A percentile compares a stretch with the other conserved stretches of the same genome.
Conservation (phyloP, 1,139 yeast genomes). For the Arxiozyma heterogenica region DNA sequence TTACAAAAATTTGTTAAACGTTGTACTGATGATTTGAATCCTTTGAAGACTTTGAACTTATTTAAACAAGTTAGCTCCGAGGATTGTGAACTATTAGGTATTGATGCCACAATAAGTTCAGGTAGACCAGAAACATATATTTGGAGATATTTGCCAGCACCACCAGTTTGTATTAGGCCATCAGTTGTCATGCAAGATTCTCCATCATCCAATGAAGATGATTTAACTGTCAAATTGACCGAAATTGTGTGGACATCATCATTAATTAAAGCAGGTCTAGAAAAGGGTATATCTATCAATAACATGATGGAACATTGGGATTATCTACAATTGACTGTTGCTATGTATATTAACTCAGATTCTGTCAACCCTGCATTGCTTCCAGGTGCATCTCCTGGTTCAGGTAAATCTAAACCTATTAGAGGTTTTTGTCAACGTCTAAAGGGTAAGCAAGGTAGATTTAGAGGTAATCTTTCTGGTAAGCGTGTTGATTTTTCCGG, state of each 20-base stretch:
- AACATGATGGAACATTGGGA: slow-evolving; percentile 99
- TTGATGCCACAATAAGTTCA: slow-evolving; percentile 65
- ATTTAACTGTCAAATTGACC: slow-evolving; percentile 86
- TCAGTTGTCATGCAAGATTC: slow-evolving; percentile 93
- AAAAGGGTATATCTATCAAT: slow-evolving; percentile 85
- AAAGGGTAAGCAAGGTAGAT: slow-evolving; percentile 98
- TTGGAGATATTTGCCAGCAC: slow-evolving; percentile 97
- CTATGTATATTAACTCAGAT: slow-evolving; percentile 95
- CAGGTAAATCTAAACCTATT: slow-evolving; percentile 69
- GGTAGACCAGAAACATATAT: slow-evolving; percentile 96
- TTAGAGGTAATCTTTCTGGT: slow-evolving; percentile 95
- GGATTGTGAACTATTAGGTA: slow-evolving; percentile 88
- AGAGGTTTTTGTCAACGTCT: slow-evolving; percentile 95
- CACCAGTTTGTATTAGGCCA: slow-evolving; percentile 97
- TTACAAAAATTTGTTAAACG: slow-evolving; percentile 78
- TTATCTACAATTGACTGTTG: slow-evolving; percentile 85
- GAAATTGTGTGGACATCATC: slow-evolving; percentile 96
- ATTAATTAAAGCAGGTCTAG: slow-evolving; percentile 85
- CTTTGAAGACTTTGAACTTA: slow-evolving; percentile 75
- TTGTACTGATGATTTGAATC: slow-evolving; percentile 90
- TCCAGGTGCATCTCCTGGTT: slow-evolving; percentile 53
- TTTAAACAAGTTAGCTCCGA: slow-evolving; percentile 78
- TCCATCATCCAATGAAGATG: slow-evolving; percentile 87
- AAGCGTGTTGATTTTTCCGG: slow-evolving; percentile 98
- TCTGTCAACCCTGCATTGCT: slow-evolving; percentile 75